Evolutionary conservation across 1,284 basidiomycete species (phyloP), one percentile per base, ranked within the genome.

Genomic region (Anthracocystis setariae): DNA sequence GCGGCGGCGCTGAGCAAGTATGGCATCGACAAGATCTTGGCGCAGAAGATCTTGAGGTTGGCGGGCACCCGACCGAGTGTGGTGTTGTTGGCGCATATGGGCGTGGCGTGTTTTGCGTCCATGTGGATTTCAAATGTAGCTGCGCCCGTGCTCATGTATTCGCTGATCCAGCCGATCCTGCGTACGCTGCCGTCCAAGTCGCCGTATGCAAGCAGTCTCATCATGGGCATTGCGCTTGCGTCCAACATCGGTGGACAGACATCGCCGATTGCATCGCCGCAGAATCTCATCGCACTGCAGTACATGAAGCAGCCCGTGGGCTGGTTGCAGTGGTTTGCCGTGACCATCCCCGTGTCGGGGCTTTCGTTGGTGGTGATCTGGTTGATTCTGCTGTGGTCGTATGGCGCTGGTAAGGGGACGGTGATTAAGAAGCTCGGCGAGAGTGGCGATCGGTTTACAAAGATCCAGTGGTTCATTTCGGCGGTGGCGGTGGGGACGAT

Each of bases 71-170:
- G 88, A 57, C 96, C 94, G 0, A 90, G 89, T 72, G 89, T 88
- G 0, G 94, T 99, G 2, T 85, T 98, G 17, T 87, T 98, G 37
- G 91, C 93, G 0, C 93, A 98, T 84, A 98, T 98, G 96, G 89
- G 87, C 38, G 94, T 98, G 5, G 92, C 94, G 1, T 97, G 94
- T 81, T 98, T 98, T 82, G 94, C 95, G 2, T 93, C 92, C 83
- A 99, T 98, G 96, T 98, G 94, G 96, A 98, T 98, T 78, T 91
- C 91, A 82, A 98, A 99, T 81, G 95, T 98, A 15, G 95, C 95
- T 0, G 95, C 95, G 8, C 96, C 96, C 13, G 97, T 95, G 1
- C 86, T 98, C 13, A 97, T 94, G 85, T 98, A 97, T 83, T 94
- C 94, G n/a, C 86, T 98, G 60, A 94, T 98, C 82, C 82, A 97